phyloP scores from a whole-genome alignment of 164 flowering plant species.

The Euptelea pleiosperma region DNA sequence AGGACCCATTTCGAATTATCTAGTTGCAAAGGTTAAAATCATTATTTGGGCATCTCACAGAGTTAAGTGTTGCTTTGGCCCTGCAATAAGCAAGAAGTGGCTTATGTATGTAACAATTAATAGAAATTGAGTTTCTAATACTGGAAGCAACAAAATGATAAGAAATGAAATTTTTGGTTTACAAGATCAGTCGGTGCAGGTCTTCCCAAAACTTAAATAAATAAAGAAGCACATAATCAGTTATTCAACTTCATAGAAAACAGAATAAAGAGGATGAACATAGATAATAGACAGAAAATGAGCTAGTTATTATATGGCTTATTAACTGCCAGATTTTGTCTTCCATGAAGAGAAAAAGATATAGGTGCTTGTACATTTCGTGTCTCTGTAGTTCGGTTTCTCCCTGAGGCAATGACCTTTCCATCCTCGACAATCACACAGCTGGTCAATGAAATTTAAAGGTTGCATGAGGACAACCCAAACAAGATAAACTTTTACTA shows the following conservation, averaged over 20 bases:
- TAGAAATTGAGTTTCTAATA: too few species aligned
- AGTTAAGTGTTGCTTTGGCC: too few species aligned
- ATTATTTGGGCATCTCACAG: too few species aligned
- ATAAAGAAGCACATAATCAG: neutral
- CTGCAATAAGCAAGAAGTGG: too few species aligned
- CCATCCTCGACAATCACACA: slow-evolving; percentile 79
- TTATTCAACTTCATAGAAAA: neutral
- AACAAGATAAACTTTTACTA: neutral
- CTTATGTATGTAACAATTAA: too few species aligned
- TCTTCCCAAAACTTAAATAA: too few species aligned
- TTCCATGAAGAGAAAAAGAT: neutral
- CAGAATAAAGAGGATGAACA: neutral
- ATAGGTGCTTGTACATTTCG: slow-evolving; percentile 51
- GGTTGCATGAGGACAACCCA: slow-evolving; percentile 2
- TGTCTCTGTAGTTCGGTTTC: slow-evolving; percentile 83
- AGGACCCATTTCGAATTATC: too few species aligned
- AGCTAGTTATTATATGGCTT: neutral
- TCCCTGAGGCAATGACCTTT: slow-evolving; percentile 68
- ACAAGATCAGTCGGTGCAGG: too few species aligned
- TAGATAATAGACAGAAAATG: neutral
- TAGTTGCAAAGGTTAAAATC: too few species aligned
- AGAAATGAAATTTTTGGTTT: too few species aligned
- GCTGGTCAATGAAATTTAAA: slow-evolving; percentile 28
- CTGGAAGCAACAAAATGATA: too few species aligned
- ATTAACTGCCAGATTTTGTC: neutral